Conservation (phyloP, 768 basidiomycete genomes). For the Leccinum rimulosum region DNA sequence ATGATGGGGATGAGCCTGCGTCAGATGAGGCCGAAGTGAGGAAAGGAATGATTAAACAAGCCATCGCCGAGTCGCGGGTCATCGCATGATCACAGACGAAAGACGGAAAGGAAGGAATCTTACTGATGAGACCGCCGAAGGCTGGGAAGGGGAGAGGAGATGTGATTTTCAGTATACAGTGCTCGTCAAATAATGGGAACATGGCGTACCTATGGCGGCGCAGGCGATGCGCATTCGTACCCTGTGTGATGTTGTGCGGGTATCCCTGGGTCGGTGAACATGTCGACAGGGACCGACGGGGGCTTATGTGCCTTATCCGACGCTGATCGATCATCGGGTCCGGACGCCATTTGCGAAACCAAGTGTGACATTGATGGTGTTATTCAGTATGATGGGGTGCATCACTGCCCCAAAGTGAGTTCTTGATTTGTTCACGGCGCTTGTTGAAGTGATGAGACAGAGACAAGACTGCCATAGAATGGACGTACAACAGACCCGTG, state of each 20-base stretch:
- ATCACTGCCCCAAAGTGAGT: conserved; percentile 58
- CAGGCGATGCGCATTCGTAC: conserved; percentile 51
- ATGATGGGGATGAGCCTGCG: background rate
- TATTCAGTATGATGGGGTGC: conserved; percentile 64
- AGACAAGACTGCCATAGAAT: conserved; percentile 38
- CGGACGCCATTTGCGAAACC: conserved; percentile 48
- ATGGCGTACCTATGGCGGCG: conserved; percentile 39
- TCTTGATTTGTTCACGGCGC: conserved; percentile 47
- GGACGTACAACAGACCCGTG: conserved; percentile 47
- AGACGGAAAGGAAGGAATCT: background rate
- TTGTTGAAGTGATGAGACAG: conserved; percentile 52
- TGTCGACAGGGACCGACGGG: background rate
- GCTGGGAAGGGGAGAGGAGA: background rate
- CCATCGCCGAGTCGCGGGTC: no score
- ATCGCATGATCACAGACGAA: no score
- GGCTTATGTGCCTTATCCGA: conserved; percentile 38
- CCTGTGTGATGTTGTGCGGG: conserved; percentile 7
- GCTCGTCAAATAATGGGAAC: background rate
- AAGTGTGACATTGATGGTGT: conserved; percentile 37
- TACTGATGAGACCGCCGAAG: background rate
- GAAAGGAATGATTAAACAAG: background rate
- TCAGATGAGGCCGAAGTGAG: background rate
- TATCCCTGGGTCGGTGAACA: background rate
- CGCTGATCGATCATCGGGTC: no score
- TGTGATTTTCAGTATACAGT: background rate